A percentile compares a stretch with the other conserved stretches of the same genome.
phyloP scores from a whole-genome alignment of 768 basidiomycete species.

The Trametes punicea region DNA sequence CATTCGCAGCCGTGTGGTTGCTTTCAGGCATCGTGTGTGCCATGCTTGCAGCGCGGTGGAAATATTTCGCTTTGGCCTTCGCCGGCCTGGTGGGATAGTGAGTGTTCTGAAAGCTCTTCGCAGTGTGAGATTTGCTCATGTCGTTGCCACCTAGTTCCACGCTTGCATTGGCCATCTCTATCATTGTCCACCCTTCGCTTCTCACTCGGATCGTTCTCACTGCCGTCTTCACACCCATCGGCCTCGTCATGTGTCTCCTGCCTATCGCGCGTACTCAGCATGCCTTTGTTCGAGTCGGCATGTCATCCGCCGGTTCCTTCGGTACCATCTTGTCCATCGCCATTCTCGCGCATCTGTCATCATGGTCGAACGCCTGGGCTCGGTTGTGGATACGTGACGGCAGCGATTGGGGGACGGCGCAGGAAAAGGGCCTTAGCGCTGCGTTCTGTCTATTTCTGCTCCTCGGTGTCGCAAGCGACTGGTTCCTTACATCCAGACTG shows the following conservation, averaged over 20 bases:
- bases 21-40: conserved; percentile 47
- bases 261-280: conserved; percentile 45
- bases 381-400: conserved; percentile 52
- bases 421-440: conserved; percentile 59
- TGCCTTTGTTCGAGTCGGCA: conserved; percentile 46
- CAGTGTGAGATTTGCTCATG: conserved; percentile 3
- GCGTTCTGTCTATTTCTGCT: conserved; percentile 51
- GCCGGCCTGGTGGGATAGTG: conserved; percentile 55
- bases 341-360: conserved; percentile 44
- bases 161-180: conserved; percentile 47
- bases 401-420: conserved; percentile 48
- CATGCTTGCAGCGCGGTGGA: conserved; percentile 53
- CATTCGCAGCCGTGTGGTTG: conserved; percentile 61
- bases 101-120: not conserved
- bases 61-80: conserved; percentile 46
- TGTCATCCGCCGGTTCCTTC: conserved; percentile 55
- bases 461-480: conserved; percentile 49
- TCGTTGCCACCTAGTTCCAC: conserved; percentile 34
- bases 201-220: conserved; percentile 44
- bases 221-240: conserved; percentile 35
- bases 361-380: conserved; percentile 64
- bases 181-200: conserved; percentile 54
- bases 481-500: conserved; percentile 49
- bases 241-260: conserved; percentile 42
- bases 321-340: conserved; percentile 53